Base-by-base conservation (phyloP, 805 yeast species). In the Debaryomyces castellii region DNA sequence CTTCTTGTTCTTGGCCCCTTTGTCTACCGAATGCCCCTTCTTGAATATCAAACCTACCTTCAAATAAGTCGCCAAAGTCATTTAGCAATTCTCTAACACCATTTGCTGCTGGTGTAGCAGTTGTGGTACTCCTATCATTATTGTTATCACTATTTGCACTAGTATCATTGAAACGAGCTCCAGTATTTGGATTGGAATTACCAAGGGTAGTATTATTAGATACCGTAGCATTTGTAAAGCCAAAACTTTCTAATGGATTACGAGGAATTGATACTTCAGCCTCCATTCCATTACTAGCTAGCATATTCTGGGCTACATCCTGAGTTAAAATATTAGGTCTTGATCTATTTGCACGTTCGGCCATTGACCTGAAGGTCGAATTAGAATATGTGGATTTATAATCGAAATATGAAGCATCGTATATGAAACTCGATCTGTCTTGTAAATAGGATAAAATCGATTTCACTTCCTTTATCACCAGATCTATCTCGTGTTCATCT, bases 291-390 rank as follows among this genome's bases (percentile, higher is more conserved):
- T 52, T 53, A 30, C 59, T 57, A 7, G 69, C 64, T 35, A 64
- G 35, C 33, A 69, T 60, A 30, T 64, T 65, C 43, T 66, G 74
- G n/a, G 65, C 52, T 16, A 64, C 69, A 36, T 70, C 74, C 17
- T 64, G 71, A 11, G 64, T 67, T 30, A 69, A 54, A 8, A 71
- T 67, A 25, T 58, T 63, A 3, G 76, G 76, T 27, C 70, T 58
- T 8, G 51, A 43, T 10, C 66, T 40, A 43, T 66, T 68, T 3
- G 68, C 63, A 23, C 71, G 44, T 27, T 55, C 58, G 3, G 70
- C 66, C 6, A 62, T 41, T 7, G 61, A 52, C 17, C 64, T 56
- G 47, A 54, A 55, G 27, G 58, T 41, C 5, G 60, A 56, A 17
- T 54, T 59, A 11, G 20, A 20, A 22, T 58, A 52, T 21, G 55